phyloP scores from a whole-genome alignment of 768 basidiomycete genomes.

The Dioszegia hungarica region DNA sequence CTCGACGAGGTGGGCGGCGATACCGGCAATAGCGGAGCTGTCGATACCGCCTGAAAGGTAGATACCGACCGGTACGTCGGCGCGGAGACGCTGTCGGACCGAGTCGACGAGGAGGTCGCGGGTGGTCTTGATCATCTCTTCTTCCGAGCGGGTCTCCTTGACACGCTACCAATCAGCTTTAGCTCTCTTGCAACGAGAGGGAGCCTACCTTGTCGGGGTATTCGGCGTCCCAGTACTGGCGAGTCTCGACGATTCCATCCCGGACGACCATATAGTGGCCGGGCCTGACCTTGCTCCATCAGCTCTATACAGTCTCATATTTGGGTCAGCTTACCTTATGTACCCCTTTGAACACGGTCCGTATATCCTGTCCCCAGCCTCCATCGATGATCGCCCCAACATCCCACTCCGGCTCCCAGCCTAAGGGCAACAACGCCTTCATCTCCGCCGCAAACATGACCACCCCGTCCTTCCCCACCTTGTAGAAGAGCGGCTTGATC shows the following conservation, averaged over 20 bases:
- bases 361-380: slow-evolving; percentile 34
- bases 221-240: slow-evolving; percentile 31
- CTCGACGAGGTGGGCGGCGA: slow-evolving; percentile 29
- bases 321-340: slow-evolving; percentile 12
- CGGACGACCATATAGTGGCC: slow-evolving; percentile 34
- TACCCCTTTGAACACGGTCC: slow-evolving; percentile 38
- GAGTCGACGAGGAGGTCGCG: slow-evolving; percentile 29
- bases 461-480: background rate
- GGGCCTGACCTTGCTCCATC: slow-evolving; percentile 25
- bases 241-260: slow-evolving; percentile 16
- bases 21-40: slow-evolving; percentile 34
- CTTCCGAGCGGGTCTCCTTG: slow-evolving; percentile 27
- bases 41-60: slow-evolving; percentile 45
- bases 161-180: slow-evolving; percentile 2
- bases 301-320: background rate
- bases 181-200: background rate
- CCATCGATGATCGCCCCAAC: slow-evolving; percentile 28
- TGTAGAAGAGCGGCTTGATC: slow-evolving; percentile 44
- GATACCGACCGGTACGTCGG: slow-evolving; percentile 42
- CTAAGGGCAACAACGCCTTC: slow-evolving; percentile 36
- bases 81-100: slow-evolving; percentile 28
- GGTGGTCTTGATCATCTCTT: slow-evolving; percentile 31
- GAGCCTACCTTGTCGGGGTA: slow-evolving; percentile 16
- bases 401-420: slow-evolving; percentile 41
- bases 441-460: slow-evolving; percentile 38